Conservation (phyloP, 805 yeast genomes). For the Ogataea paraovalis region DNA sequence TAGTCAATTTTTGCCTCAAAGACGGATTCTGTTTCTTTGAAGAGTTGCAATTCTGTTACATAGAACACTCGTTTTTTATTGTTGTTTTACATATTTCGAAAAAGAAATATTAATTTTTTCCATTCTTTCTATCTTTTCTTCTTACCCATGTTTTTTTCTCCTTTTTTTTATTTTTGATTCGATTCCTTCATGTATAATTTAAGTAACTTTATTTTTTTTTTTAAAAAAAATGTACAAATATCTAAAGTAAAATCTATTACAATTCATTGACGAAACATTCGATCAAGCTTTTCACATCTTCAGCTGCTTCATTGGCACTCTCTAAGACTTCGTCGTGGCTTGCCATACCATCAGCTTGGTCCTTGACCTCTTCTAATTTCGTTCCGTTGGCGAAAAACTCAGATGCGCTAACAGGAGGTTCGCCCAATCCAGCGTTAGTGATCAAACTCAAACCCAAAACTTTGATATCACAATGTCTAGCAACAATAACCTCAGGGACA, state of each 20-base stretch:
- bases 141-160: neutral
- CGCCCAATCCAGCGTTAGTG: slow-evolving; percentile 77
- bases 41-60: neutral
- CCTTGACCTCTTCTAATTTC: slow-evolving; percentile 36
- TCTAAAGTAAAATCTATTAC: neutral
- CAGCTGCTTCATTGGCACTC: slow-evolving; percentile 74
- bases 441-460: slow-evolving; percentile 84
- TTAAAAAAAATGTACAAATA: neutral
- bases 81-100: too few relatives aligned
- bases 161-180: neutral
- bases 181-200: neutral
- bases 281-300: slow-evolving; percentile 71
- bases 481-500: slow-evolving; percentile 92
- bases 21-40: neutral
- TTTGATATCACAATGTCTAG: slow-evolving; percentile 79
- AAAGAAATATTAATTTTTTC: too few relatives aligned
- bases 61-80: too few relatives aligned
- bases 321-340: slow-evolving; percentile 89
- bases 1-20: neutral
- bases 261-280: slow-evolving; percentile 46
- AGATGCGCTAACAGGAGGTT: slow-evolving; percentile 62
- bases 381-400: slow-evolving; percentile 32
- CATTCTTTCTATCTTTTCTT: neutral
- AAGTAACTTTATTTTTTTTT: neutral
- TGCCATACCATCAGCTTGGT: slow-evolving; percentile 68